Evolutionary conservation across 2,329 filamentous ascomycete genomes (phyloP).

Genomic region (Orbilia ellipsospora): DNA sequence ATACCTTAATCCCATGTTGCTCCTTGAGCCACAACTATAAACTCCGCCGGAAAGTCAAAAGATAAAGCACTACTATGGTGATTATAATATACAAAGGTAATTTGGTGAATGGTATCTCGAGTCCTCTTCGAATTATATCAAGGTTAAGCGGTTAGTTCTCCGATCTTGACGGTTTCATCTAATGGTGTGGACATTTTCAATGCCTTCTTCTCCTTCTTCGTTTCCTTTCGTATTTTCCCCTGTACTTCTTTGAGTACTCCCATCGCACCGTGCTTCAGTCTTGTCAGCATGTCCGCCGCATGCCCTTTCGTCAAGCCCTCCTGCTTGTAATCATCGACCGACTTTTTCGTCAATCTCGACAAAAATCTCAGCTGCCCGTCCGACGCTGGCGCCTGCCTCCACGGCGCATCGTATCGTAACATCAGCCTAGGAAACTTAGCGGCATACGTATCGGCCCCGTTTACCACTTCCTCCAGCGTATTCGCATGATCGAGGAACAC

Average conservation of each 20-base stretch:
- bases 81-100: too few relatives aligned
- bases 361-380: constrained; percentile 75
- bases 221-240: constrained; percentile 67
- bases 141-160: constrained; percentile 9
- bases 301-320: constrained; percentile 73
- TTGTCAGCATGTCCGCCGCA: constrained; percentile 91
- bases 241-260: constrained; percentile 71
- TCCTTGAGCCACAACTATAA: constrained; percentile 19
- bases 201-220: constrained; percentile 60
- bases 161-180: constrained; percentile 31
- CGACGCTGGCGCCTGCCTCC: constrained; percentile 76
- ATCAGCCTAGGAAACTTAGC: constrained; percentile 74
- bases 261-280: constrained; percentile 83
- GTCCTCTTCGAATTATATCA: too few relatives aligned
- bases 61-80: background rate
- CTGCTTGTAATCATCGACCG: constrained; percentile 64
- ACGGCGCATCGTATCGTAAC: constrained; percentile 73
- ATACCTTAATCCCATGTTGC: constrained; percentile 51
- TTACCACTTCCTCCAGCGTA: constrained; percentile 79
- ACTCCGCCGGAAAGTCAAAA: background rate
- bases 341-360: constrained; percentile 67
- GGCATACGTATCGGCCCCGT: constrained; percentile 76
- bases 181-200: constrained; percentile 33
- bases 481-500: constrained; percentile 71
- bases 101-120: too few relatives aligned